Percentiles rank a stretch among this genome's conserved stretches.
These are phyloP conservation scores for Chlamydomonas asymmetrica DNA, from an alignment of 139 green algal genomes.

Conservation along the genomic window DNA sequence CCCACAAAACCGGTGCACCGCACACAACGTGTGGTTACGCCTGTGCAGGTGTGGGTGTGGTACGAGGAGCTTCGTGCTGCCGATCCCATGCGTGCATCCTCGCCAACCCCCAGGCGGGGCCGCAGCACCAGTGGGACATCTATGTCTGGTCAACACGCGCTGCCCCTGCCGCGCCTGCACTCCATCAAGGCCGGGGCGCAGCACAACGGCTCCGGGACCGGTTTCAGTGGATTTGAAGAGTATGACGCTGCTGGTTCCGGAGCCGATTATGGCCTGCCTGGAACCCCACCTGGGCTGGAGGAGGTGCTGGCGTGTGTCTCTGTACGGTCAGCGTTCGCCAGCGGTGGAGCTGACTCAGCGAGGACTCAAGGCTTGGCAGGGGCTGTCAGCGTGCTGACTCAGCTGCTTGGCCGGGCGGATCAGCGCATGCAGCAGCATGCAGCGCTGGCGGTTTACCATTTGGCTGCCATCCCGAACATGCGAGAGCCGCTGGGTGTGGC, in stretches of 20 bases:
- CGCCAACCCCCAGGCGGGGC: background rate
- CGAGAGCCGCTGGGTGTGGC: conserved; percentile 26
- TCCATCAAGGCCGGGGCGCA: background rate
- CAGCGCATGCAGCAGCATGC: conserved; percentile 17
- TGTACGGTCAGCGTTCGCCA: no score
- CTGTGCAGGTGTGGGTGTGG: conserved; percentile 12
- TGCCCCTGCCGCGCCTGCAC: background rate
- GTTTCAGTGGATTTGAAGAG: background rate
- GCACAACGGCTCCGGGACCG: background rate
- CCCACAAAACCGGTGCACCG: background rate
- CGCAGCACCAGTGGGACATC: no score
- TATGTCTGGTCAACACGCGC: no score
- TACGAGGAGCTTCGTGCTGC: conserved; percentile 14
- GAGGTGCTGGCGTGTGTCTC: background rate
- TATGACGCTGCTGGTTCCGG: background rate
- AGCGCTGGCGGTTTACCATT: conserved; percentile 19
- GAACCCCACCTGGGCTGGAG: background rate
- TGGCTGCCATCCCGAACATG: conserved; percentile 30
- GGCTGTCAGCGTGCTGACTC: conserved; percentile 2
- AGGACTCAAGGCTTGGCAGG: background rate
- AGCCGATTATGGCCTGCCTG: background rate
- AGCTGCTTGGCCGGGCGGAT: conserved; percentile 15
- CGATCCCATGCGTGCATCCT: conserved; percentile 1
- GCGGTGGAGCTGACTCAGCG: no score
- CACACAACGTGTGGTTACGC: background rate